A percentile compares a stretch with the other conserved stretches of the same genome.
These are phyloP conservation scores for Oxytropis ochrocephala DNA, from an alignment of 306 rosid genomes.

Conservation along the genomic window DNA sequence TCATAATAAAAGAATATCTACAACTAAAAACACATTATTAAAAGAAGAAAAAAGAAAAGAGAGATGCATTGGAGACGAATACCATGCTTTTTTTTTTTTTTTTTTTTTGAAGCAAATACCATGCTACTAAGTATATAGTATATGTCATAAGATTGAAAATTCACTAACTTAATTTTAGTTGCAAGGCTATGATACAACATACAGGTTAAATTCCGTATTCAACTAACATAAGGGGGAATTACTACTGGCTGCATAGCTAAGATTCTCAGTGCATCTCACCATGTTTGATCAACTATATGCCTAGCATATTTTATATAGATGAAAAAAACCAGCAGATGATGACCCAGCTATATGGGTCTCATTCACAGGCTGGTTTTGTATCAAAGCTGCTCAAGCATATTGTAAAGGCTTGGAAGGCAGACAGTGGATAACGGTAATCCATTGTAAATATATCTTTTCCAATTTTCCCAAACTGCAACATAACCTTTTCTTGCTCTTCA, in stretches of 20 bases:
- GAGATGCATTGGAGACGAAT: background rate
- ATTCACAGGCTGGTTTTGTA: conserved; percentile 89
- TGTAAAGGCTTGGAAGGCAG: conserved; percentile 84
- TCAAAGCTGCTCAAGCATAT: conserved; percentile 91
- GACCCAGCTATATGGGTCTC: conserved; percentile 21
- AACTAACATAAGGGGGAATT: conserved; percentile 24
- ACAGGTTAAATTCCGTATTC: conserved; percentile 28
- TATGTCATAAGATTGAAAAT: conserved; percentile 18
- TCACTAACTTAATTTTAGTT: conserved; percentile 31
- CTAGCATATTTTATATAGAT: conserved; percentile 17
- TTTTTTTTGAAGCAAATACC: too few relatives aligned
- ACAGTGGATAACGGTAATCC: conserved; percentile 90
- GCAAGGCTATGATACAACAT: conserved; percentile 32
- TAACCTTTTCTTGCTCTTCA: conserved; percentile 69
- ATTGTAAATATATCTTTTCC: conserved; percentile 84
- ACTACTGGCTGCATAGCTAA: conserved; percentile 31
- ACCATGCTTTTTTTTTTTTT: too few relatives aligned
- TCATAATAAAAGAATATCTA: background rate
- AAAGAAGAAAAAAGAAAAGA: background rate
- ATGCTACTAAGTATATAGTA: conserved; percentile 6
- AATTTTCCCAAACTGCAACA: conserved; percentile 81
- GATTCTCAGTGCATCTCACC: conserved; percentile 18
- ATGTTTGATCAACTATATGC: conserved; percentile 24
- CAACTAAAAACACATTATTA: background rate
- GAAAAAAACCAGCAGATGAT: conserved; percentile 4